Evolutionary conservation across 2,329 filamentous ascomycete genomes (phyloP), one percentile per base, ranked within the genome.

Genomic region (Akanthomyces lecanii): DNA sequence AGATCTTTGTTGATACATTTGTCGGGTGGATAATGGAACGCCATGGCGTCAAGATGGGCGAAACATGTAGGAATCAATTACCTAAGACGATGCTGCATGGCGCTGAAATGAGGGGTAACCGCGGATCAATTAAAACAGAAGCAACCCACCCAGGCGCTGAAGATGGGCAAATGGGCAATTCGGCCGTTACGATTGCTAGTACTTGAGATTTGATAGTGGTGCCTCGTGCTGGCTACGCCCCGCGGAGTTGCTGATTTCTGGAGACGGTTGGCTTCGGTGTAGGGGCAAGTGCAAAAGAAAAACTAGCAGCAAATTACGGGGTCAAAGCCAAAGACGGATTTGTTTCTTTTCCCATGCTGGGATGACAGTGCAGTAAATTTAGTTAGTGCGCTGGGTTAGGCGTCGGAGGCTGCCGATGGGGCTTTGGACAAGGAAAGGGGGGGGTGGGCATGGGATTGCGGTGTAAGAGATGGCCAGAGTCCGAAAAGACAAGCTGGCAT

Each of bases 391-490:
- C 40, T 53, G 58, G 58, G 48, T 61, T 53, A 53, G 57, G 58
- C 48, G 40, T 52, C 50, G 58, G 58, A 40, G 58, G 28, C 40
- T 61, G 50, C 58, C 58, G 58, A 61, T 54, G 58, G 48, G 21
- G 58, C 25, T 36, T 18, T 5, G 42, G 28, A 57, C n/a, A 4
- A 23, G 44, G 12, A 4, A 16, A 30, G 12, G 28, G 25, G 38
- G 42, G 55, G 16, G 55, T 33, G 55, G n/a, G 45, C 25, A 8
- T 33, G 44, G 56, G 21, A 40, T 58, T 50, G 33, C 33, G 42
- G 55, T 48, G 55, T 38, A 44, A 14, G 21, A 5, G 21, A 23
- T 16, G 33, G 6, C 10, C 12, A 16, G 23, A 5, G 47, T 16
- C 12, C 12, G 47, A 18, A 50, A 28, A 14, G 12, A 47, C n/a